Percentiles rank a stretch among this genome's conserved stretches.
Evolutionary conservation across 257 asterid genomes (phyloP).

Genomic region (Paulownia fortunei): DNA sequence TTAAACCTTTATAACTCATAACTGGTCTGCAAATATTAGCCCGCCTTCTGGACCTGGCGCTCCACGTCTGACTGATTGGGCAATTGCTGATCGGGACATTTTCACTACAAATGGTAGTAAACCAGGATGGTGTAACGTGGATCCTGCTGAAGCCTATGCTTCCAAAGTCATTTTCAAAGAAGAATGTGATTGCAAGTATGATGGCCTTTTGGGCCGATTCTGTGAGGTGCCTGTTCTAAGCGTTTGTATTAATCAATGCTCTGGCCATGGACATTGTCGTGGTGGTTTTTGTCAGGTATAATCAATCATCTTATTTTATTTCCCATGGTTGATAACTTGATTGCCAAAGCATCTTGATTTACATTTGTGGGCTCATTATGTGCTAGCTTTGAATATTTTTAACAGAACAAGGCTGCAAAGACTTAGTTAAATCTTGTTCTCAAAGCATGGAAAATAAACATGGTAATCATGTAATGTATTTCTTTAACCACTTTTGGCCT

Average conservation of each 20-base stretch:
- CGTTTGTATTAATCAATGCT: slow-evolving; percentile 88
- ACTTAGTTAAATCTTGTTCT: background rate
- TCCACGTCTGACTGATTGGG: slow-evolving; percentile 66
- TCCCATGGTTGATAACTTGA: background rate
- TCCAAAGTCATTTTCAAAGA: slow-evolving; percentile 68
- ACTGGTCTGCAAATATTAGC: slow-evolving; percentile 43
- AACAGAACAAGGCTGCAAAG: background rate
- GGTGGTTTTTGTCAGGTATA: slow-evolving; percentile 98
- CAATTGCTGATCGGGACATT: slow-evolving; percentile 61
- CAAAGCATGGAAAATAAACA: background rate
- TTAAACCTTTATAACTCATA: slow-evolving; percentile 12
- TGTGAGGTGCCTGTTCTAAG: slow-evolving; percentile 85
- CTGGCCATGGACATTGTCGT: slow-evolving; percentile 83
- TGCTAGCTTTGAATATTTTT: background rate
- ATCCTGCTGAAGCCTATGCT: slow-evolving; percentile 78
- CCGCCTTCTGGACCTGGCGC: slow-evolving; percentile 72
- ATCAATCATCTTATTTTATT: no score
- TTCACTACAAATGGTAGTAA: slow-evolving; percentile 72
- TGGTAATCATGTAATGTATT: background rate
- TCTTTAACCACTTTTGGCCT: no score
- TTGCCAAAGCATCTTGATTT: slow-evolving; percentile 8
- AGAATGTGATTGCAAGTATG: slow-evolving; percentile 97
- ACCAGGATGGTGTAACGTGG: slow-evolving; percentile 95
- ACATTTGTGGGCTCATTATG: slow-evolving; percentile 1
- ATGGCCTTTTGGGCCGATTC: slow-evolving; percentile 85